Conservation (phyloP, 805 yeast genomes). For the Metschnikowia lachancei region DNA sequence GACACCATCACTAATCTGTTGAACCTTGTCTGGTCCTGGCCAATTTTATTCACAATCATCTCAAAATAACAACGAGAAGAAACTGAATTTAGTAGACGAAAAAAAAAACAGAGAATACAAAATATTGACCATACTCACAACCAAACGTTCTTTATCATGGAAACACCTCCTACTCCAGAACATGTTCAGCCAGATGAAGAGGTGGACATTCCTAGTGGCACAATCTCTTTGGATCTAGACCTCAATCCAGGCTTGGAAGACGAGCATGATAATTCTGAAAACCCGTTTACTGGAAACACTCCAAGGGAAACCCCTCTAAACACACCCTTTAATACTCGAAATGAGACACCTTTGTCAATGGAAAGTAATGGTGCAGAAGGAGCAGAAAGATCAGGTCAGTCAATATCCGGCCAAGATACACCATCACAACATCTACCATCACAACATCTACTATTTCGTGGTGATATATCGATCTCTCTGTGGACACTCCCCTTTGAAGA, state of each 20-base stretch:
- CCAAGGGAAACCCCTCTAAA: constrained; percentile 1
- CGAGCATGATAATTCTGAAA: constrained; percentile 19
- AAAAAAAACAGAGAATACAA: not conserved
- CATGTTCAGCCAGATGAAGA: constrained; percentile 39
- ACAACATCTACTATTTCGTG: too few species aligned
- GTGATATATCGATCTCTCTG: constrained; percentile 6
- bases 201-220: constrained; percentile 28
- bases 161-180: constrained; percentile 34
- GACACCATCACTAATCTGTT: too few species aligned
- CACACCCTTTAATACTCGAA: not conserved
- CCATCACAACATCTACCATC: too few species aligned
- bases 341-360: not conserved
- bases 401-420: too few species aligned
- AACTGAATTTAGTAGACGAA: not conserved
- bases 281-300: not conserved
- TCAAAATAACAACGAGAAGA: too few species aligned
- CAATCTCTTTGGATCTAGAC: constrained; percentile 27
- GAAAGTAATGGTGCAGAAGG: not conserved
- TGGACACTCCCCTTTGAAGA: constrained; percentile 29
- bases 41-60: too few species aligned
- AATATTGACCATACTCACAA: not conserved
- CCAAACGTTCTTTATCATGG: constrained; percentile 5
- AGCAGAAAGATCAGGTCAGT: not conserved
- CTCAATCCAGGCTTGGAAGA: constrained; percentile 41
- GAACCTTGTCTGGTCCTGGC: too few species aligned